Evolutionary conservation across 768 basidiomycete genomes (phyloP).

Genomic region (Trametes meyenii): DNA sequence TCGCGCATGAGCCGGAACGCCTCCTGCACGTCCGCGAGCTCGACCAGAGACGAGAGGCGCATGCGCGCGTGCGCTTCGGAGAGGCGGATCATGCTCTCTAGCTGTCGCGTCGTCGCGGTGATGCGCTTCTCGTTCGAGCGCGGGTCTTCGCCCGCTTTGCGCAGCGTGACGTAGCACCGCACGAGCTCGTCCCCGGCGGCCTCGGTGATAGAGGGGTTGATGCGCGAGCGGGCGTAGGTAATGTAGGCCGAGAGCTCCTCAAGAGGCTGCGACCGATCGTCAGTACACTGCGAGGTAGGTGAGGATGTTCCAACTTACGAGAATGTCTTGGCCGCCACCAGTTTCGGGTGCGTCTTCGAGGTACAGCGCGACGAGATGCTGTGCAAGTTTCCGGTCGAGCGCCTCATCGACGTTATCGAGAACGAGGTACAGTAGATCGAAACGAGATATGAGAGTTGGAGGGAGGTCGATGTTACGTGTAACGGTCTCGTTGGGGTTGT

Average conservation of each 20-base stretch:
- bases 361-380: conserved; percentile 91
- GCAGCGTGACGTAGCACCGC: conserved; percentile 88
- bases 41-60: conserved; percentile 88
- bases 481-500: conserved; percentile 89
- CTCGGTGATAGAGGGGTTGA: conserved; percentile 86
- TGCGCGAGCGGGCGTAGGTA: conserved; percentile 83
- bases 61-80: conserved; percentile 97
- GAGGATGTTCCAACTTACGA: conserved; percentile 53
- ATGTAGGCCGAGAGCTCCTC: conserved; percentile 94
- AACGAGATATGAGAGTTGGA: conserved; percentile 96
- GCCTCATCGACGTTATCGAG: conserved; percentile 92
- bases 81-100: conserved; percentile 96
- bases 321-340: conserved; percentile 64
- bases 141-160: conserved; percentile 88
- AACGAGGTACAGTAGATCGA: conserved; percentile 94
- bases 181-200: conserved; percentile 86
- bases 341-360: conserved; percentile 84
- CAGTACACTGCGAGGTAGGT: background rate
- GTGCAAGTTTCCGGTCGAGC: conserved; percentile 83
- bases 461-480: conserved; percentile 97
- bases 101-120: conserved; percentile 96
- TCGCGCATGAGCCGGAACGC: conserved; percentile 95
- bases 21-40: conserved; percentile 85
- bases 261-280: conserved; percentile 59
- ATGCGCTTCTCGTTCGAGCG: conserved; percentile 90